Base-by-base conservation (phyloP, 306 rosid species). In the Geum urbanum region DNA sequence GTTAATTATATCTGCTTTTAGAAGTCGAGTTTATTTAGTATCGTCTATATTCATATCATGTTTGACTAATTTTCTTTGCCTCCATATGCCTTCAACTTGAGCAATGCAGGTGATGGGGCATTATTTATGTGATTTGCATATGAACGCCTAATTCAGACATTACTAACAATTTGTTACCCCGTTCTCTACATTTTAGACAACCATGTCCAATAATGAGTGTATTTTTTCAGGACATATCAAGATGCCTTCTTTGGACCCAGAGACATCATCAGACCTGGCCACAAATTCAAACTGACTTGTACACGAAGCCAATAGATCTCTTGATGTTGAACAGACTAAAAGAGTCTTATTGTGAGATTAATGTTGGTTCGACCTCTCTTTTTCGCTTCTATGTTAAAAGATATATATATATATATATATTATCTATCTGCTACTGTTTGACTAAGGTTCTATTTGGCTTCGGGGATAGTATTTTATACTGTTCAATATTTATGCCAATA, bases 211-310 rank as follows among this genome's bases (percentile, higher is more conserved):
- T 58, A 20, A 45, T 61, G n/a, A 43, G 52, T 51, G 19, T 57
- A 35, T 60, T 45, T 74, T 77, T 84, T 71, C 91, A 94, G 99
- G 99, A 94, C 80, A 83, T 90, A 78, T 82, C 97, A 74, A 94
- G 96, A 77, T 83, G 96, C 80, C 83, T 94, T 77, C 92, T 94
- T 72, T 94, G 97, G 97, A 91, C 97, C 74, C 96, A 91, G 73
- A 88, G 96, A 85, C 97, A 91, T 80, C 97, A 87, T 79, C 97
- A 91, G 78, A 91, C 96, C 35, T 91, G 97, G 97, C 97, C 98
- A 65, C 97, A 84, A 82, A 87, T 94, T 65, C 89, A 90, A 62
- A 87, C 98, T 9, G 96, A 94, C 84, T 32, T 94, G 63, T 83
- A 85, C 79, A 60, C 96, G 62, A 91, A 88, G 80, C 97, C 95